phyloP scores from a whole-genome alignment of 75 land plant species.

The Selaginella tamariscina region DNA sequence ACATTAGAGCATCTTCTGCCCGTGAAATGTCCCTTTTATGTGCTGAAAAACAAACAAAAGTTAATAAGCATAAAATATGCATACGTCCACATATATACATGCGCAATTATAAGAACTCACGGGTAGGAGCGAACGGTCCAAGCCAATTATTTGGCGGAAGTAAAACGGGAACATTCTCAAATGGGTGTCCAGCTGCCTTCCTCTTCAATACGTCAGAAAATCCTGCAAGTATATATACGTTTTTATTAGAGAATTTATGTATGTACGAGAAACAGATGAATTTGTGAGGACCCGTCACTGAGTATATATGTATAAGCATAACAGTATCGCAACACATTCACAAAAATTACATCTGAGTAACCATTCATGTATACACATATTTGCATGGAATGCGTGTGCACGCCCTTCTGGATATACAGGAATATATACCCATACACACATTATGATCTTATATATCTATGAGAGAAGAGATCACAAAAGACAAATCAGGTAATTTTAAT shows the following conservation, averaged over 20 bases:
- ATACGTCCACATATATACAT: not conserved
- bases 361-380: too few species aligned
- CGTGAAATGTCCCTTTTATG: conserved; percentile 89
- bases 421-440: too few species aligned
- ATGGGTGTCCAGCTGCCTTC: conserved; percentile 87
- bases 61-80: not conserved
- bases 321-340: too few species aligned
- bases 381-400: too few species aligned
- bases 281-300: too few species aligned
- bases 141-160: conserved; percentile 86
- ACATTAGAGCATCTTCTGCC: conserved; percentile 70
- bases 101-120: conserved; percentile 29
- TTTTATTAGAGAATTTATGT: not conserved
- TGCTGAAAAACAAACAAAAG: conserved; percentile 27
- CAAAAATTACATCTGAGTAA: too few species aligned
- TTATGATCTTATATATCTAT: too few species aligned
- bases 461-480: too few species aligned
- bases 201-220: conserved; percentile 78
- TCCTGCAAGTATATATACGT: conserved; percentile 32
- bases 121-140: conserved; percentile 60
- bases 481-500: too few species aligned
- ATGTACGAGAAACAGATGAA: too few species aligned
- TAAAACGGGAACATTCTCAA: conserved; percentile 86
- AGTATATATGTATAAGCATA: too few species aligned
- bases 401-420: too few species aligned